A percentile compares a stretch with the other conserved stretches of the same genome.
These are phyloP conservation scores for Ophiosphaerella herpotricha DNA, from an alignment of 2,329 filamentous ascomycete genomes.

Conservation along the genomic window DNA sequence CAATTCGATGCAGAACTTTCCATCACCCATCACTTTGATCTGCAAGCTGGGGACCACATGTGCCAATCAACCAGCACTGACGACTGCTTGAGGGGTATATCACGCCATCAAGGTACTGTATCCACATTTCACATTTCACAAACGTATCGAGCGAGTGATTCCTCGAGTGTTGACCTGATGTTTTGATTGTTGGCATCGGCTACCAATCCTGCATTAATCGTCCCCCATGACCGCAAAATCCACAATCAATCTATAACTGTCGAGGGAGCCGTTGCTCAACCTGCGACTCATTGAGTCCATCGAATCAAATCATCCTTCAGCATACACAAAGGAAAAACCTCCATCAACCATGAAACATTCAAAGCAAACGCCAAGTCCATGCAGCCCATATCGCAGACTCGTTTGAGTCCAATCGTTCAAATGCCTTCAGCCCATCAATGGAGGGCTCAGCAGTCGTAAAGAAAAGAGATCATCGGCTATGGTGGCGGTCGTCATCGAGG, in stretches of 20 bases:
- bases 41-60: constrained; percentile 1
- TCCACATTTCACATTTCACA: neutral
- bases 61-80: neutral
- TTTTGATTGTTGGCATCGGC: constrained; percentile 4
- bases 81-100: constrained; percentile 1
- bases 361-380: constrained; percentile 12
- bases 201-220: constrained; percentile 6
- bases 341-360: neutral
- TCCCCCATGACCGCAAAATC: constrained; percentile 12
- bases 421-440: constrained; percentile 7
- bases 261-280: constrained; percentile 20
- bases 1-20: neutral
- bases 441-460: constrained; percentile 21
- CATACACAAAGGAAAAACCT: no score
- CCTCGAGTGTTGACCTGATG: neutral
- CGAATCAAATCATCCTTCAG: neutral
- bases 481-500: constrained; percentile 9
- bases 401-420: constrained; percentile 5
- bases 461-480: constrained; percentile 34
- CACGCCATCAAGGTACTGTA: constrained; percentile 25
- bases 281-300: constrained; percentile 2
- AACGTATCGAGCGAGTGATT: neutral
- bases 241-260: constrained; percentile 16
- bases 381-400: constrained; percentile 7
- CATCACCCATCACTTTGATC: neutral